Evolutionary conservation across 2,329 filamentous ascomycete species (phyloP), one percentile per base, ranked within the genome.

Genomic region (Scytalidium sp.): DNA sequence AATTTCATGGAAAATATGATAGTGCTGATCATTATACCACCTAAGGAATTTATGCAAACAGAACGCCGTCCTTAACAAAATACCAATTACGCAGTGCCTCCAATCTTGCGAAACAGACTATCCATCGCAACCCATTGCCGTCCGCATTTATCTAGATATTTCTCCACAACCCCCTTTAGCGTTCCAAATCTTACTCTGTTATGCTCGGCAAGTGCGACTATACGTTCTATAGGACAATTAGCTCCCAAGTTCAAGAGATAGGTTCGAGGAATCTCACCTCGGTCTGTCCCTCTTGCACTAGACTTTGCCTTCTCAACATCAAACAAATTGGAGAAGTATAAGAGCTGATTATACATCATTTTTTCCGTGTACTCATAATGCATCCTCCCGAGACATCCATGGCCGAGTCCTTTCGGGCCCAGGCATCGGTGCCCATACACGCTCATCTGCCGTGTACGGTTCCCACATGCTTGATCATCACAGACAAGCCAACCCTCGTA

Each of bases 121-220:
- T 94, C 90, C 92, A 96, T 97, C 58, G 90, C 87, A 46, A 97
- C 92, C 90, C 90, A 96, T 69, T 91, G 88, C 60, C 90, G 76
- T 21, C 92, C 92, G 68, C 91, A 96, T 73, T 93, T 94, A 63
- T 90, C 90, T 60, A 96, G 70, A 70, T 96, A 95, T 63, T 75
- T 83, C 56, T 93, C 90, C 4, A 96, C 89, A 13, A 91, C 83
- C 6, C 78, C 78, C 74, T 85, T 88, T 57, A 93, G 73, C 0
- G 88, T 90, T 10, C 71, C 80, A 65, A 97, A 97, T 53, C 90
- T 77, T 36, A 78, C 75, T 50, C 89, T 80, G 68, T 99, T 99
- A 67, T 91, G 84, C 64, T 92, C 88, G 3, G 84, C 90, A 50
- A 97, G 73, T 2, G 84, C 84, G 19, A 80, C 65, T 10, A 97